phyloP scores from a whole-genome alignment of 176 grass and related monocot genomes.

The Oryza brachyantha region DNA sequence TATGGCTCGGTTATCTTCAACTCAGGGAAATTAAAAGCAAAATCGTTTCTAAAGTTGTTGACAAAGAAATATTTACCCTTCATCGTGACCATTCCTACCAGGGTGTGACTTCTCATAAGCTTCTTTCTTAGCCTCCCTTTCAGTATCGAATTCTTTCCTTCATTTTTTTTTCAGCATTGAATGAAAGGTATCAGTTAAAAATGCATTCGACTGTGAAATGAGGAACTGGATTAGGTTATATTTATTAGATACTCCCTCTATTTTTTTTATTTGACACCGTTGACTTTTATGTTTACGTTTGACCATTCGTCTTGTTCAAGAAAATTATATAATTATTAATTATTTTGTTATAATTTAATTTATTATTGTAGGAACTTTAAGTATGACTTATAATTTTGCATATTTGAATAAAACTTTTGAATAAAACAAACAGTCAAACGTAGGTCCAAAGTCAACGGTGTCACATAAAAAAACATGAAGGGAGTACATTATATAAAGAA shows the following conservation, averaged over 20 bases:
- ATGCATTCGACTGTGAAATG: conserved; percentile 7
- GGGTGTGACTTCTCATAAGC: conserved; percentile 40
- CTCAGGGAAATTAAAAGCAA: conserved; percentile 4
- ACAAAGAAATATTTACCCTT: conserved; percentile 49
- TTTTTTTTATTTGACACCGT: no score
- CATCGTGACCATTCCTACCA: conserved; percentile 36
- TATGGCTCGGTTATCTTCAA: conserved; percentile 23
- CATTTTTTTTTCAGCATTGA: conserved; percentile 40
- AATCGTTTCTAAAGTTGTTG: background rate
- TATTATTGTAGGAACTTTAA: no score
- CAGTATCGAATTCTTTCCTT: conserved; percentile 91
- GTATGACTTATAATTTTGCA: no score
- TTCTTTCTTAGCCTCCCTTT: conserved; percentile 55
- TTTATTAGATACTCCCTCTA: conserved; percentile 12
- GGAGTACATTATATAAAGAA: no score
- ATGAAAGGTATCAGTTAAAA: conserved; percentile 9
- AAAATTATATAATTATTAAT: no score
- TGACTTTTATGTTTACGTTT: no score
- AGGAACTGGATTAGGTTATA: background rate
- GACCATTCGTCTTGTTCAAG: no score
- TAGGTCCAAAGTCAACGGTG: no score
- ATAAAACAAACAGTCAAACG: no score
- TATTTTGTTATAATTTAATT: no score
- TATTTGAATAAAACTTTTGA: no score
- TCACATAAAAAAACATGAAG: no score